Evolutionary conservation across 345 rosid species (phyloP).

Genomic region (Gossypium australe): DNA sequence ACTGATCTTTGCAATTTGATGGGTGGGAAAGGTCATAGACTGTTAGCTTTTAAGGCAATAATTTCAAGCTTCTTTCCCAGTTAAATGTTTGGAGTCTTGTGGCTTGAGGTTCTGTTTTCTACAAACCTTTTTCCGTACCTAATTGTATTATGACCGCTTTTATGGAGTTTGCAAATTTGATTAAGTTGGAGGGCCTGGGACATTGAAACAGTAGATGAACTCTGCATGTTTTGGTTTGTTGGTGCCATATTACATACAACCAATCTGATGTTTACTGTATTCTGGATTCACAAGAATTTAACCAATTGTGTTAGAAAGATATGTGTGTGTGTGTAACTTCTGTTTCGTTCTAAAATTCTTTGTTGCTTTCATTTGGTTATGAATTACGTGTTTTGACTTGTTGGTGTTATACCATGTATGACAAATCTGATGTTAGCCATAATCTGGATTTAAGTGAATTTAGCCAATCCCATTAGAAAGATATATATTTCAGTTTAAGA

Average conservation of each 20-base stretch:
- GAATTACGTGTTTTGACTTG: background rate
- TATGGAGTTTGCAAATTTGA: background rate
- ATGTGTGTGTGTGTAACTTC: background rate
- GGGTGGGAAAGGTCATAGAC: background rate
- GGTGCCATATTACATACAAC: background rate
- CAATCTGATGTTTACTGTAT: background rate
- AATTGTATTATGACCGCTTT: background rate
- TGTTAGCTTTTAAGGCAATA: background rate
- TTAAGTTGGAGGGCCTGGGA: background rate
- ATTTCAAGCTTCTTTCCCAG: background rate
- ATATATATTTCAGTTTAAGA: background rate
- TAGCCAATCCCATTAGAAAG: background rate
- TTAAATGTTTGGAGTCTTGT: background rate
- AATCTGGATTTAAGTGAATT: background rate
- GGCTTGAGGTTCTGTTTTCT: background rate
- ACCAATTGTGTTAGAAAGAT: background rate
- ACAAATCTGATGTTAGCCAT: background rate
- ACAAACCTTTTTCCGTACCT: background rate
- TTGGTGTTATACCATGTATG: background rate
- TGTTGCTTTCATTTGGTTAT: background rate
- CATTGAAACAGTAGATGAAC: background rate
- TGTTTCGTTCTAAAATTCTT: background rate
- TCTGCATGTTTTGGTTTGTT: slow-evolving; percentile 4
- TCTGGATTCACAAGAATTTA: background rate
- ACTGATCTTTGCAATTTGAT: background rate